A percentile compares a stretch with the other conserved stretches of the same genome.
Conservation (phyloP, 768 basidiomycete genomes). For the Termitomyces sp. region DNA sequence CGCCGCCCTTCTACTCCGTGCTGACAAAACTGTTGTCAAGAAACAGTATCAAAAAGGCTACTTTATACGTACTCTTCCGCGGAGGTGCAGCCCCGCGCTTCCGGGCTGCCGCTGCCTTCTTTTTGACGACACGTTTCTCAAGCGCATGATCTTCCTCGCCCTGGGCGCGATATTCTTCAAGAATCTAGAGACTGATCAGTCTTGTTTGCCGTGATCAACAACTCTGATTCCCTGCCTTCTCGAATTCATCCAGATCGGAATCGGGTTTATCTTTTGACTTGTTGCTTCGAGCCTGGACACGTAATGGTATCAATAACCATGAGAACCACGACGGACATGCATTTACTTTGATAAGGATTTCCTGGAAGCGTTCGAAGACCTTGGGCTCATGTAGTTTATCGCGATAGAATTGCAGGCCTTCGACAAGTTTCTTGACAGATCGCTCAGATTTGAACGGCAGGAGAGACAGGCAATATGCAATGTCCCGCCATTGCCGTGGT, state of each 20-base stretch:
- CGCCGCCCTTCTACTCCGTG: constrained; percentile 10
- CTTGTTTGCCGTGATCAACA: not conserved
- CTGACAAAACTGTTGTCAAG: not conserved
- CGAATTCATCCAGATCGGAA: constrained; percentile 91
- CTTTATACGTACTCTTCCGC: constrained; percentile 27
- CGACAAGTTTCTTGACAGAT: constrained; percentile 93
- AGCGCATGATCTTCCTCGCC: constrained; percentile 91
- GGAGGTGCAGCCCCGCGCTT: constrained; percentile 46
- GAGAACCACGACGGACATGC: not conserved
- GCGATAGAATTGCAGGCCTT: constrained; percentile 87
- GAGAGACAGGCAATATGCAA: constrained; percentile 90
- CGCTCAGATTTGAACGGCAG: constrained; percentile 96
- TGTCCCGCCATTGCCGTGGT: constrained; percentile 94
- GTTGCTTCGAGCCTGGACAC: constrained; percentile 69
- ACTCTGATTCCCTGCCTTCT: constrained; percentile 44
- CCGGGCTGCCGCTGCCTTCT: constrained; percentile 73
- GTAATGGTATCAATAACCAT: not conserved
- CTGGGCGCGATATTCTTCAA: constrained; percentile 76
- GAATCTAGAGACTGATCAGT: constrained; percentile 45
- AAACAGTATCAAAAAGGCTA: not conserved
- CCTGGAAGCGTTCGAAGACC: constrained; percentile 78
- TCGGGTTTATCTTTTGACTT: constrained; percentile 92
- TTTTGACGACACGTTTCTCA: constrained; percentile 79
- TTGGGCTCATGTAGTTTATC: constrained; percentile 90
- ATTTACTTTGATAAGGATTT: constrained; percentile 84